Conservation (phyloP, 2,329 filamentous ascomycete genomes). For the Ascomycota sp. region DNA sequence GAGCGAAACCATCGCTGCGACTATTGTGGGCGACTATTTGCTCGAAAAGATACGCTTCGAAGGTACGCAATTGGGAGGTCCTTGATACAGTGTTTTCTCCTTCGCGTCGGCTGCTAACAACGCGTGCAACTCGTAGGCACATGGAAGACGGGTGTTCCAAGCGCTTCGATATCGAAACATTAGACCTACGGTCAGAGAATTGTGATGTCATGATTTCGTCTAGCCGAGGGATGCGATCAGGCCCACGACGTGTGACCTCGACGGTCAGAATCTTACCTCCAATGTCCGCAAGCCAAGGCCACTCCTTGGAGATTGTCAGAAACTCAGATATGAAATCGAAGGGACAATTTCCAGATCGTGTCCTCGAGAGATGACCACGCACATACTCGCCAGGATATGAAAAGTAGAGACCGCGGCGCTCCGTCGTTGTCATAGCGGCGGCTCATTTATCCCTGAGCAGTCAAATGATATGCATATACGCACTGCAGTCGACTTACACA, state of each 20-base stretch:
- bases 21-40: slow-evolving; percentile 49
- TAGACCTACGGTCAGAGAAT: slow-evolving; percentile 19
- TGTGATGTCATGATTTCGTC: background rate
- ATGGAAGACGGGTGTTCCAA: slow-evolving; percentile 56
- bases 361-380: too few relatives aligned
- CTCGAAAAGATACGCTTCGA: slow-evolving; percentile 60
- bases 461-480: too few relatives aligned
- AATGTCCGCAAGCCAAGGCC: background rate
- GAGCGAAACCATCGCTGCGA: slow-evolving; percentile 46
- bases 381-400: too few relatives aligned
- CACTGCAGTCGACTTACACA: too few relatives aligned
- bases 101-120: too few relatives aligned
- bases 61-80: slow-evolving; percentile 28
- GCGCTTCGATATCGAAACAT: slow-evolving; percentile 34
- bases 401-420: too few relatives aligned
- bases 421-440: too few relatives aligned
- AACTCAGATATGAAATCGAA: background rate
- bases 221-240: background rate
- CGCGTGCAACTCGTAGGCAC: slow-evolving; percentile 26
- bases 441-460: too few relatives aligned
- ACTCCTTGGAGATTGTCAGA: background rate
- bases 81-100: background rate
- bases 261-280: background rate
- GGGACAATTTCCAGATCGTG: background rate
- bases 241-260: background rate